Base-by-base conservation (phyloP, 2,329 filamentous ascomycete species). In the Pyricularia pennisetigena region DNA sequence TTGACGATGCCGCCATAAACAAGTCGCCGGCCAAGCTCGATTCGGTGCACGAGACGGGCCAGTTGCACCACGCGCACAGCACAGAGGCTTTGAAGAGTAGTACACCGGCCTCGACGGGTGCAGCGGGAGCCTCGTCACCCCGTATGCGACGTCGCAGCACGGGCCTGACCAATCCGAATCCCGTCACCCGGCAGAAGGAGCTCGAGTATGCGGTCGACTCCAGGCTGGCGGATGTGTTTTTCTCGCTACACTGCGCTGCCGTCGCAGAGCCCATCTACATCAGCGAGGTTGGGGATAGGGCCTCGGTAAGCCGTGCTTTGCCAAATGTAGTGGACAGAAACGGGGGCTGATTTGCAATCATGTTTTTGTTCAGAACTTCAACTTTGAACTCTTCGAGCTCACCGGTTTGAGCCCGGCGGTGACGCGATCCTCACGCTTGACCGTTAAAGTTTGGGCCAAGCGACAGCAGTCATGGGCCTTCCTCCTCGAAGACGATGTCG, bases 221-320 rank as follows among this genome's bases (percentile, higher is more conserved):
- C 72, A 85, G 87, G 67, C 88, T 95, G 78, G 92, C 90, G n/a
- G 91, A 97, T 78, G 88, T 90, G 20, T 97, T 97, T 83, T 95
- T 97, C 77, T 91, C 92, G 2, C 76, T 97, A 67, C 94, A 97
- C 77, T 86, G 89, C 64, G 81, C 86, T 1, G 85, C 80, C 3
- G 79, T 87, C 67, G 78, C 83, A 64, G 89, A 92, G 20, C 93
- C 94, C 0, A 80, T 97, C n/a, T 97, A 97, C 76, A 86, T 97
- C 73, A 97, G 93, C 74, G 94, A 98, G 79, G 83, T 90, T 26
- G 86, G 89, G 30, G 86, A 90, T 72, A 88, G 88, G 74, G 88
- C 91, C n/a, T 93, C 93, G 79, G 84, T 86, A 78, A 62, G 75
- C 68, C 61, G n/a, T 20, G 26, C 3, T 30, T 23, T 12, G 8